Evolutionary conservation across 176 grass and related monocot species (phyloP).

Genomic region (Elaeis guineensis): DNA sequence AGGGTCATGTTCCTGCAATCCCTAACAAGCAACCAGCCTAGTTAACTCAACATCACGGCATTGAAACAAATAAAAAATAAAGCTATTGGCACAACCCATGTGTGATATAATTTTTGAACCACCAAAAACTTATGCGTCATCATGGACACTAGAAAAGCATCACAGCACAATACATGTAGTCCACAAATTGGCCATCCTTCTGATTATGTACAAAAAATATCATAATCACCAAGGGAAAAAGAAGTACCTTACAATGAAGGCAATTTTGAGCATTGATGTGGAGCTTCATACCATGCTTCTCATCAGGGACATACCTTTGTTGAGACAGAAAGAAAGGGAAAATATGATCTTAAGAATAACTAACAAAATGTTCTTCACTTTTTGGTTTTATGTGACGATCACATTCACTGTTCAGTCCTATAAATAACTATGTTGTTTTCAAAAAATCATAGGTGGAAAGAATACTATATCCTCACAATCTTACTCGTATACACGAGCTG

Average conservation of each 20-base stretch:
- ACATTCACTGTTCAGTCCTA: background rate
- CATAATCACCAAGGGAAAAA: background rate
- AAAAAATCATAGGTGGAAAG: background rate
- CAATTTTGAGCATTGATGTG: conserved; percentile 97
- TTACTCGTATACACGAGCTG: conserved; percentile 96
- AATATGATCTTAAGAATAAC: background rate
- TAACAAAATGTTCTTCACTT: background rate
- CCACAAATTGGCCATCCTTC: too few relatives aligned
- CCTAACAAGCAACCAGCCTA: too few relatives aligned
- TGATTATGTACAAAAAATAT: too few relatives aligned
- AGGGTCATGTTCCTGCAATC: too few relatives aligned
- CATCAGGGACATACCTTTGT: conserved; percentile 61
- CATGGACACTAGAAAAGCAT: too few relatives aligned
- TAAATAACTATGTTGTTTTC: background rate
- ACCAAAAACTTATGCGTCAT: too few relatives aligned
- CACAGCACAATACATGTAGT: too few relatives aligned
- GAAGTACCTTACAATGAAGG: conserved; percentile 88
- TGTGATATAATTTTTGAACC: too few relatives aligned
- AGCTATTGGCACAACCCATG: too few relatives aligned
- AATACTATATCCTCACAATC: conserved; percentile 2
- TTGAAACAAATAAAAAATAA: too few relatives aligned
- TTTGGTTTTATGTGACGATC: background rate
- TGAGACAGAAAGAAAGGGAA: background rate
- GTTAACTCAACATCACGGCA: too few relatives aligned
- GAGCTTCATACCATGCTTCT: conserved; percentile 58